Evolutionary conservation across 2,329 filamentous ascomycete species (phyloP), one percentile per base, ranked within the genome.

Genomic region (Thyridium curvatum): DNA sequence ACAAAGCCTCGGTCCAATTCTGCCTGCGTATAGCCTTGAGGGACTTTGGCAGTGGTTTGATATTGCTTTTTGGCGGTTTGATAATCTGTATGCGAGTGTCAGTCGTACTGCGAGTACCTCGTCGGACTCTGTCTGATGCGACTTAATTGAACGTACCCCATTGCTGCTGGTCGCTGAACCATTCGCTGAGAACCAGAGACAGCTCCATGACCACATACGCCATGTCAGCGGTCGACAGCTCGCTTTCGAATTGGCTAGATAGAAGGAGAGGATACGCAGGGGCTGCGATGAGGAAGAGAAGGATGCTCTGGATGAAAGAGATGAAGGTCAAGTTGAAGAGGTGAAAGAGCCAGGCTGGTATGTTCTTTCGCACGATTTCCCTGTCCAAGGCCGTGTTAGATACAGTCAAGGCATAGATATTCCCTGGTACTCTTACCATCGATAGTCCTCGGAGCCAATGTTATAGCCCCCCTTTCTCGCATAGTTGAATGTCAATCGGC

Each of bases 401-500:
- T n/a, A n/a, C n/a, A n/a, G n/a, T n/a, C n/a, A n/a, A n/a, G n/a
- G n/a, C n/a, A n/a, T n/a, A n/a, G n/a, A n/a, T n/a, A n/a, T n/a
- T n/a, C n/a, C n/a, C n/a, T n/a, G n/a, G n/a, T n/a, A n/a, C n/a
- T n/a, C 58, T 37, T 50, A 72, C 81, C 93, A 98, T 64, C 93
- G 78, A 61, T 98, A 98, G 61, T 98, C 93, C 62, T 98, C 91
- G 13, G 85, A 90, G 30, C 93, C 91, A 46, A 90, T 71, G 13
- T 73, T 68, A 60, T 98, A 98, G 17, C 93, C 93, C 30, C 93
- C 93, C 60, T 87, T 94, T 42, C 93, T 84, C 82, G 86, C 95
- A 66, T 96, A 98, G 65, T 98, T 98, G 71, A 78, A 97, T 3
- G 91, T 97, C 62, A 98, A 68, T 10, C 93, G 84, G 41, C 67